Base-by-base conservation (phyloP, 352 stramenopile species). In the Sclerospora graminicola region DNA sequence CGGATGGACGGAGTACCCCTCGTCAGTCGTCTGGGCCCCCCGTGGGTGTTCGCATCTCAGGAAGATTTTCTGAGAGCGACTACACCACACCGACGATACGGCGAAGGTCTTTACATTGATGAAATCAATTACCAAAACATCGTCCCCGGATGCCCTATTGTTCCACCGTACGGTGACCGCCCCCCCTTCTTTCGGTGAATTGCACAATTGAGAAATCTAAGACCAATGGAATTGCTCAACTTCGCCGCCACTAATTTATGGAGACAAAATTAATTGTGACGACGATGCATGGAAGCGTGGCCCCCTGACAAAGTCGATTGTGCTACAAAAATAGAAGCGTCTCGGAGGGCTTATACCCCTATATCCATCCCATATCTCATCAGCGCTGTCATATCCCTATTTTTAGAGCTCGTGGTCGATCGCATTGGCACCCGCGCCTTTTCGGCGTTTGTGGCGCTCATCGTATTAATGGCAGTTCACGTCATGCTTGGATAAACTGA, bases 301-400 rank as follows among this genome's bases (percentile, higher is more conserved):
- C 0, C 67, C 69, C 5, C 57, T 79, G 19, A 84, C 74, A 2
- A 48, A 57, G 13, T 59, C 39, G 19, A 85, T 45, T 91, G 76
- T 47, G 45, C 35, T 20, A 72, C 81, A 31, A 84, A 89, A 41
- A 52, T 53, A 2, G 57, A 72, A 5, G 85, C 82, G 11, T 72
- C 74, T 2, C 42, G 71, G 31, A 75, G 72, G 23, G 82, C 78
- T 2, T 78, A 75, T 13, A 87, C 66, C 10, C 69, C 90, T 8
- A 96, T 97, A 83, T 89, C 70, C 9, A 86, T 97, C 34, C 91
- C 89, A 24, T 97, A 96, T 58, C 75, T 95, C 21, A 93, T 96
- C 28, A 95, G 85, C 16, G 87, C 84, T 35, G 54, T 83, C 16
- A 74, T 95, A 26, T 95, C 75, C 15, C 89, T 88, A 15, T 81